Evolutionary conservation across 1,284 basidiomycete genomes (phyloP).

Genomic region (Pseudomicrostroma phylloplanum): DNA sequence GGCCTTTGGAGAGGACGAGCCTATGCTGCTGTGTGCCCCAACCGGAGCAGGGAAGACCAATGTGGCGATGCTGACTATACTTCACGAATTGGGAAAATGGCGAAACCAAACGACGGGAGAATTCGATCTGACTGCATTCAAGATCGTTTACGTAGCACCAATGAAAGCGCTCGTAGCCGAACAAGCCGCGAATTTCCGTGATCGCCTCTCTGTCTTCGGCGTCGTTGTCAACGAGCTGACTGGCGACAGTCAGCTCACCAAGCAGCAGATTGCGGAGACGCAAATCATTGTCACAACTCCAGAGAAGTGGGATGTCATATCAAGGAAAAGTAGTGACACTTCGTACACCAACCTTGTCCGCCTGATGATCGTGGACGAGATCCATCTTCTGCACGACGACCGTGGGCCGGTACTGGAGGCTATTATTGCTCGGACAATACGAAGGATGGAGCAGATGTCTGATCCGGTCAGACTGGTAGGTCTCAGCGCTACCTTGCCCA

Average conservation of each 20-base stretch:
- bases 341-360: slow-evolving; percentile 95
- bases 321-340: slow-evolving; percentile 92
- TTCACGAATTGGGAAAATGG: slow-evolving; percentile 46
- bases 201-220: slow-evolving; percentile 75
- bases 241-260: slow-evolving; percentile 95
- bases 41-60: slow-evolving; percentile 99
- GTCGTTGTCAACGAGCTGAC: slow-evolving; percentile 92
- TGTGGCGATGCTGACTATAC: slow-evolving; percentile 74
- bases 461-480: slow-evolving; percentile 88
- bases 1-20: slow-evolving; percentile 85
- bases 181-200: slow-evolving; percentile 47
- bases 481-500: slow-evolving; percentile 91
- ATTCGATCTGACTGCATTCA: slow-evolving; percentile 88
- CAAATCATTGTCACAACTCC: slow-evolving; percentile 99
- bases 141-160: slow-evolving; percentile 95
- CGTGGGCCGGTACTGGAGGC: slow-evolving; percentile 95
- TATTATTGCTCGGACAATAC: slow-evolving; percentile 82
- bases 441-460: slow-evolving; percentile 76
- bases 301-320: slow-evolving; percentile 96
- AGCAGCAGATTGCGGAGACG: slow-evolving; percentile 92
- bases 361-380: slow-evolving; percentile 96
- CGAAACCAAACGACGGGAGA: slow-evolving; percentile 68
- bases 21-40: slow-evolving; percentile 90
- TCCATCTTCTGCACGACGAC: slow-evolving; percentile 94
- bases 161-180: slow-evolving; percentile 63